Evolutionary conservation across 352 stramenopile genomes (phyloP).

Genomic region (Globisporangium nodosum): DNA sequence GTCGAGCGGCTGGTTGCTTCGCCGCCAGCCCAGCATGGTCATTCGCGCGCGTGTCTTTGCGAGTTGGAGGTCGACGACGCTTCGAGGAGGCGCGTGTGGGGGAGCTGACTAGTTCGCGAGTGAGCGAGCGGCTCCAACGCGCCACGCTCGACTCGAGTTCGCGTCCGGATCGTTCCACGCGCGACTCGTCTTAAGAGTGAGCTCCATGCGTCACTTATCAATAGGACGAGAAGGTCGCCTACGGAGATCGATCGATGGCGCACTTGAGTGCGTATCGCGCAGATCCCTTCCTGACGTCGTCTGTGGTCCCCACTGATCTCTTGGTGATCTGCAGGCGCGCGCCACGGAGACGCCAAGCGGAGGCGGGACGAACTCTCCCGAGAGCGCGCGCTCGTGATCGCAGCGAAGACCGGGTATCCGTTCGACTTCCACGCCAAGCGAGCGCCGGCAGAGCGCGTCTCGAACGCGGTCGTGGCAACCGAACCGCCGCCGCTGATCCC

Average conservation of each 20-base stretch:
- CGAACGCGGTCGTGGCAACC: background rate
- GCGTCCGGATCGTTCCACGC: too few species aligned
- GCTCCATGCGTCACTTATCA: background rate
- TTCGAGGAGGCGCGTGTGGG: background rate
- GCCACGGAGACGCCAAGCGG: constrained; percentile 45
- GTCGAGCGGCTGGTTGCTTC: background rate
- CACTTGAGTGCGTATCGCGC: background rate
- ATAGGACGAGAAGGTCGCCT: background rate
- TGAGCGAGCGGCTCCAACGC: too few species aligned
- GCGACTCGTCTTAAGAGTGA: too few species aligned
- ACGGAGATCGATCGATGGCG: background rate
- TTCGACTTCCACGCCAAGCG: constrained; percentile 22
- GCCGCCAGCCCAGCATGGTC: background rate
- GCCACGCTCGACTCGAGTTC: too few species aligned
- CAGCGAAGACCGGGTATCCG: constrained; percentile 38
- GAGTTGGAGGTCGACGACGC: background rate
- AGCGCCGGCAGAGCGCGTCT: background rate
- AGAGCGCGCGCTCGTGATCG: constrained; percentile 39
- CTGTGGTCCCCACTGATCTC: background rate
- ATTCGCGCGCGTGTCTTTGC: background rate
- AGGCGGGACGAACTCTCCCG: constrained; percentile 40
- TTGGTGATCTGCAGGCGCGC: constrained; percentile 28
- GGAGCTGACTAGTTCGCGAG: background rate
- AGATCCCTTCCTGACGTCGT: background rate
- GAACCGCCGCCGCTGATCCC: background rate